Evolutionary conservation across 169 alveolate species (phyloP), one percentile per base, ranked within the genome.

Genomic region (Cryptosporidium canis): DNA sequence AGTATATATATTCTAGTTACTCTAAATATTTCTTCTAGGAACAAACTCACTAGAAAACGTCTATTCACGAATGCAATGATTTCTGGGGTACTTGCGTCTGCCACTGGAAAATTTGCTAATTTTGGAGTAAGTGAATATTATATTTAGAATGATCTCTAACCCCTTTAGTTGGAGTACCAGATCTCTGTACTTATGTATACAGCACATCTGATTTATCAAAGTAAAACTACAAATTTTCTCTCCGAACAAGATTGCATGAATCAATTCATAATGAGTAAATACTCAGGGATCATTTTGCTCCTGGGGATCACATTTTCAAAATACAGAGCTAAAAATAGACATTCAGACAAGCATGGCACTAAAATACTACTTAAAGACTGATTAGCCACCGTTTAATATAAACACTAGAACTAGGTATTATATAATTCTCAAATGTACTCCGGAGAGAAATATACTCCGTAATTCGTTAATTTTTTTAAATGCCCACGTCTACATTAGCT

Each of bases 401-500:
- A n/a, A 0, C 33, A 51, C 6, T 51, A 1, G 18, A 14, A 1
- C 18, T 51, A 27, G 24, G 11, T 4, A 18, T 18, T 21, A 51
- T 51, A 33, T n/a, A n/a, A n/a, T 21, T 12, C 18, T 21, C 27
- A 21, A 2, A 16, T 3, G 55, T 7, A 21, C 24, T 51, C 3
- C 16, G 24, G 24, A 51, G 24, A n/a, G 24, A n/a, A 2, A 16
- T 48, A 18, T 48, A 5, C 7, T 3, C 6, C 3, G 24, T 21
- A 3, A 18, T 41, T 7, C 11, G 11, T 53, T 53, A 7, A 7
- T 63, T 41, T 43, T 44, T 39, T 43, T 18, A 8, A 43, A 43
- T 66, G 43, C 83, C 58, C 72, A 44, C 72, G 72, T 77, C 64
- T 39, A 43, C 55, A 56, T 56, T 12, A 21, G 37, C 35, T 11